phyloP scores from a whole-genome alignment of 75 land plant species.

The Gnetum montanum region DNA sequence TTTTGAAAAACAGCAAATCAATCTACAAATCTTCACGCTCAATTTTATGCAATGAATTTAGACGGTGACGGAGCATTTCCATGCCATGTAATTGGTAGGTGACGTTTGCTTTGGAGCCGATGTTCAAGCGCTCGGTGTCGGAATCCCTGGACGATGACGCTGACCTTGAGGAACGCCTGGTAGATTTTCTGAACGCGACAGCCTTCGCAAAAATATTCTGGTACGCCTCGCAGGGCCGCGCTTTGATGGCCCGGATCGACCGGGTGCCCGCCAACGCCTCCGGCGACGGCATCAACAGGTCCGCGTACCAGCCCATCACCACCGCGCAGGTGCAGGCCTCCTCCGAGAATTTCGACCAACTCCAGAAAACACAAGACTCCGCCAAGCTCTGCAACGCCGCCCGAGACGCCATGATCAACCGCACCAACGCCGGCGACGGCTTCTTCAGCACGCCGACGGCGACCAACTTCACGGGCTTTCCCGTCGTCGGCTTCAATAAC shows the following conservation, averaged over 20 bases:
- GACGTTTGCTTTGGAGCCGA: conserved; percentile 23
- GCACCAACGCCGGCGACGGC: conserved; percentile 1
- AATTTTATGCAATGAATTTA: too few relatives aligned
- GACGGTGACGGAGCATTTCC: too few relatives aligned
- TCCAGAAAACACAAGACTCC: neutral
- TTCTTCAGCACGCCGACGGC: conserved; percentile 12
- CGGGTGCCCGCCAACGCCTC: conserved; percentile 7
- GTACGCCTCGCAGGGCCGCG: conserved; percentile 11
- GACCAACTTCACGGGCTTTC: conserved; percentile 13
- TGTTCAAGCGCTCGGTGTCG: conserved; percentile 30
- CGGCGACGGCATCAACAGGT: conserved; percentile 17
- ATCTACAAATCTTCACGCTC: too few relatives aligned
- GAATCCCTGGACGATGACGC: conserved; percentile 1
- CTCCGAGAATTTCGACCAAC: too few relatives aligned
- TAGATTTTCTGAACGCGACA: neutral
- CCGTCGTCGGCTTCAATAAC: conserved; percentile 17
- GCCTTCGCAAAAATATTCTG: conserved; percentile 21
- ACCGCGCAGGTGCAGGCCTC: neutral
- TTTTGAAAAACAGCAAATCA: too few relatives aligned
- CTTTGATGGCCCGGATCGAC: conserved; percentile 3
- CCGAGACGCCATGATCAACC: neutral
- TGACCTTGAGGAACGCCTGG: conserved; percentile 7
- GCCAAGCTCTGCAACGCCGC: neutral
- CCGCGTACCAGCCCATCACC: neutral
- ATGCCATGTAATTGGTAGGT: too few relatives aligned